Evolutionary conservation across 2,329 filamentous ascomycete genomes (phyloP).

Genomic region (Calonectria henricotiae): DNA sequence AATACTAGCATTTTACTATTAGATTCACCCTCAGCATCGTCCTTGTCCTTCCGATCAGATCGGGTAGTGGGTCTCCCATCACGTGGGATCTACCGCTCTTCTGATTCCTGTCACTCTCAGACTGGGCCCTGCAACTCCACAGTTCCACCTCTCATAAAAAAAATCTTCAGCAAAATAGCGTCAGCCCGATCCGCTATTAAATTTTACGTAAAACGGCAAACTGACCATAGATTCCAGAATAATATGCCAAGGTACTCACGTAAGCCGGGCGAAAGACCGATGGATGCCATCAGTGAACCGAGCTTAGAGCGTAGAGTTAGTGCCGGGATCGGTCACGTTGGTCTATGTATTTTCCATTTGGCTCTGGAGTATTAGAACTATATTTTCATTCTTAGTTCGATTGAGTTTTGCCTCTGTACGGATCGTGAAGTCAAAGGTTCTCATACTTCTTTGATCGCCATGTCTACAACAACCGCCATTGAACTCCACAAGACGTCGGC

Average conservation of each 20-base stretch:
- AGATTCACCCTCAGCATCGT: neutral
- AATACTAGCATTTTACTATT: neutral
- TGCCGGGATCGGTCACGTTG: slow-evolving; percentile 22
- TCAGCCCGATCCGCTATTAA: slow-evolving; percentile 7
- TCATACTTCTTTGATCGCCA: neutral
- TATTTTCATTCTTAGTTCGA: slow-evolving; percentile 5
- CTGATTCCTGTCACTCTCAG: neutral
- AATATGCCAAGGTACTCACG: slow-evolving; percentile 19
- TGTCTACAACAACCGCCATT: slow-evolving; percentile 33
- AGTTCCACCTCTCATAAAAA: slow-evolving; percentile 15
- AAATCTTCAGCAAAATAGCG: slow-evolving; percentile 29
- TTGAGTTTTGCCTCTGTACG: neutral
- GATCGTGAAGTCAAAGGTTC: neutral
- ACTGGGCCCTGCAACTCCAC: slow-evolving; percentile 18
- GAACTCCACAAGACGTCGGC: slow-evolving; percentile 32
- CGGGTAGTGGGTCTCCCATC: slow-evolving; percentile 58
- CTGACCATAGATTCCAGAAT: neutral
- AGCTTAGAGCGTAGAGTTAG: slow-evolving; percentile 9
- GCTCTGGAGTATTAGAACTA: neutral
- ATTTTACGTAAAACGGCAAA: slow-evolving; percentile 14
- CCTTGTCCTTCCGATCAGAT: slow-evolving; percentile 1
- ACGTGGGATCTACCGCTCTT: slow-evolving; percentile 54
- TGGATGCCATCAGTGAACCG: slow-evolving; percentile 18
- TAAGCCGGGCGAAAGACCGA: slow-evolving; percentile 13
- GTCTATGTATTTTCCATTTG: neutral